Conservation (phyloP, 306 rosid genomes). For the Malus sieversii region DNA sequence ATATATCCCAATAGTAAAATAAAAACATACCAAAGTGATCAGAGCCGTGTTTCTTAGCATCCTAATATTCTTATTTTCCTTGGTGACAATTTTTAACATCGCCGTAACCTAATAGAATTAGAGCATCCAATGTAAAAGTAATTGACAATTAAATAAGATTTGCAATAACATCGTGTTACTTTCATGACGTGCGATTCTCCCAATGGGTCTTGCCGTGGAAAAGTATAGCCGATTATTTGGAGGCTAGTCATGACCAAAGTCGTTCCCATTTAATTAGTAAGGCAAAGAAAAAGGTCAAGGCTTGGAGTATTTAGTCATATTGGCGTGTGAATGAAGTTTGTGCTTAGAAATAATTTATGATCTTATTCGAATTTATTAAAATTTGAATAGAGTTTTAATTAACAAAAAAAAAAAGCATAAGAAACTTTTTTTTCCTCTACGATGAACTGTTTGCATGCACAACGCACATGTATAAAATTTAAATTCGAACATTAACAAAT, state of each 20-base stretch:
- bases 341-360: not conserved
- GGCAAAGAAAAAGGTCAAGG: too few relatives aligned
- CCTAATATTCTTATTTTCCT: not conserved
- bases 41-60: not conserved
- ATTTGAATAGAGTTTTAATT: too few relatives aligned
- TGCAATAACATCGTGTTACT: too few relatives aligned
- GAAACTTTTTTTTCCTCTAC: not conserved
- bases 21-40: not conserved
- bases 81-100: too few relatives aligned
- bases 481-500: too few relatives aligned
- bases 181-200: not conserved
- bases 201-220: not conserved
- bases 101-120: not conserved
- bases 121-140: not conserved
- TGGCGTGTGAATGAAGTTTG: not conserved
- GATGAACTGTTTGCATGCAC: too few relatives aligned
- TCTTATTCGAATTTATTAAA: not conserved
- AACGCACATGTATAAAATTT: too few relatives aligned
- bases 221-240: not conserved
- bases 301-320: too few relatives aligned
- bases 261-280: not conserved
- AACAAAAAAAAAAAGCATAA: too few relatives aligned
- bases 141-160: too few relatives aligned
- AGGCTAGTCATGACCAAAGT: not conserved
- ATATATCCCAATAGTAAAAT: too few relatives aligned